phyloP scores from a whole-genome alignment of 306 rosid species.

The apple (Malus domestica) region DNA sequence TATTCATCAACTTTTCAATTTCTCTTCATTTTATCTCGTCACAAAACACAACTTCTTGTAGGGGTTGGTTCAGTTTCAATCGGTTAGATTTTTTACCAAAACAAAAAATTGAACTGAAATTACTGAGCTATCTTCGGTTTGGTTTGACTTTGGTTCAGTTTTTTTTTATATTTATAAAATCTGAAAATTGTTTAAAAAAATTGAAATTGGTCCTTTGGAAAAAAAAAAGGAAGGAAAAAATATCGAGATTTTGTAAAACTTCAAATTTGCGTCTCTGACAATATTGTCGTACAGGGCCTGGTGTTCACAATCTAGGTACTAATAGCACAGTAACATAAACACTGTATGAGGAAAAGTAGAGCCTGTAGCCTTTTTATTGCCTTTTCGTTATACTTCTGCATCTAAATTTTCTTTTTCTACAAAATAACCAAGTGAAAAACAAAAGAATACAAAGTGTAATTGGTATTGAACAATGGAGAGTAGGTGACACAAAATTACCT shows the following conservation, averaged over 20 bases:
- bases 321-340: not conserved
- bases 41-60: not conserved
- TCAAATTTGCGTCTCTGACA: not conserved
- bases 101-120: too few relatives aligned
- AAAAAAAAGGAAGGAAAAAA: too few relatives aligned
- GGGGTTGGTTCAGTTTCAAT: too few relatives aligned
- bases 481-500: not conserved
- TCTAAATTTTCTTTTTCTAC: not conserved
- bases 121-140: too few relatives aligned
- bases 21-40: slow-evolving; percentile 1
- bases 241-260: too few relatives aligned
- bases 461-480: not conserved
- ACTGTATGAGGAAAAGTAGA: not conserved
- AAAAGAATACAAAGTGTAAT: not conserved
- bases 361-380: not conserved
- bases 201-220: too few relatives aligned
- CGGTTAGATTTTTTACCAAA: too few relatives aligned
- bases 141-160: too few relatives aligned
- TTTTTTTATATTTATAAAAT: too few relatives aligned
- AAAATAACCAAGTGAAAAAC: not conserved
- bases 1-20: slow-evolving; percentile 4
- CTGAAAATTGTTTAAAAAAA: too few relatives aligned
- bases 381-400: not conserved
- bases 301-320: not conserved
- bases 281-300: not conserved